phyloP scores from a whole-genome alignment of 148 eudicot species.

The Camellia sinensis region DNA sequence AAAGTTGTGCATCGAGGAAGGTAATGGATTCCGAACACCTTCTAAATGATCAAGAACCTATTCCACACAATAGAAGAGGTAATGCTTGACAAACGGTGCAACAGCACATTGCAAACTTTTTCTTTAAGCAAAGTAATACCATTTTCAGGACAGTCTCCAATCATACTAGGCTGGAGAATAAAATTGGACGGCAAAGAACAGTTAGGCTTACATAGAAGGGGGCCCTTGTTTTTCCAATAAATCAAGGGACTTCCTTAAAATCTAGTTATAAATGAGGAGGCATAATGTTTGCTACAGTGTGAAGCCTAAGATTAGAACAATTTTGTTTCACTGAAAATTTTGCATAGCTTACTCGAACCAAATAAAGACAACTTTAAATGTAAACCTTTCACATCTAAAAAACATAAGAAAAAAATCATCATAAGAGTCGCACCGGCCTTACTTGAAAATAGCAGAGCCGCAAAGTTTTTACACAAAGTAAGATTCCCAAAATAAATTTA shows the following conservation, averaged over 20 bases:
- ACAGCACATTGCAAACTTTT: neutral
- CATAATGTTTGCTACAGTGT: neutral
- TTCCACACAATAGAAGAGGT: conserved; percentile 14
- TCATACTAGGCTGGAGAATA: neutral
- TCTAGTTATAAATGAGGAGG: neutral
- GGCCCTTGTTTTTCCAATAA: neutral
- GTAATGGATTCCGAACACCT: conserved; percentile 83
- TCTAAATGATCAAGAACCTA: conserved; percentile 81
- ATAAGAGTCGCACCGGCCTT: neutral
- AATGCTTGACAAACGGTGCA: neutral
- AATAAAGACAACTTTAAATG: neutral
- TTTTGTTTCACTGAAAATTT: neutral
- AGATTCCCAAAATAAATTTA: neutral
- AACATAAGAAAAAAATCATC: neutral
- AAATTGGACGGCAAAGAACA: neutral
- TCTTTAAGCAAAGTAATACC: neutral
- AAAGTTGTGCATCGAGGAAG: conserved; percentile 69
- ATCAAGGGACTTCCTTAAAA: neutral
- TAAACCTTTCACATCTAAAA: neutral
- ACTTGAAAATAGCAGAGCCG: neutral
- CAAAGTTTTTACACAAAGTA: neutral
- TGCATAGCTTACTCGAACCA: neutral
- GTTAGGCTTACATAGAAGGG: neutral
- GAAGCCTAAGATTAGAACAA: neutral
- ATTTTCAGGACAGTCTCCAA: neutral